Evolutionary conservation across 208 protist species (phyloP).

Genomic region (Naegleria gruberi): DNA sequence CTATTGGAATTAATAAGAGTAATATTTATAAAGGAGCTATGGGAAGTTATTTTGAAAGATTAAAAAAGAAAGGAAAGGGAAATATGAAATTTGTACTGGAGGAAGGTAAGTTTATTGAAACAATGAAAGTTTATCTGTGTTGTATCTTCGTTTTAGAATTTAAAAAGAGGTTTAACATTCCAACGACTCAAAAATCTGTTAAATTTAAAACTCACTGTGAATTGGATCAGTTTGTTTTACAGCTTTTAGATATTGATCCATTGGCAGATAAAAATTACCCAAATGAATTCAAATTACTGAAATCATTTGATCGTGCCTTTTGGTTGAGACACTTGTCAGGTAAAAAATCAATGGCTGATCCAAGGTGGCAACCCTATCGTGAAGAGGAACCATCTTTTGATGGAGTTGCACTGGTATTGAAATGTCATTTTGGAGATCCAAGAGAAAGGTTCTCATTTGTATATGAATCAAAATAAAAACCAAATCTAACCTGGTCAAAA

Average conservation of each 20-base stretch:
- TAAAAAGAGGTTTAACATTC: neutral
- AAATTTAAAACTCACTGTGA: neutral
- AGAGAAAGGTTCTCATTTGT: no score
- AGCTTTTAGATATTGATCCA: neutral
- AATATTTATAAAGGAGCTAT: neutral
- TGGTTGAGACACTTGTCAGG: slow-evolving; percentile 5
- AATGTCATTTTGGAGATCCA: no score
- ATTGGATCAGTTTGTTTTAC: neutral
- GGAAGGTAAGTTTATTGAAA: no score
- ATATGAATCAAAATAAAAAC: no score
- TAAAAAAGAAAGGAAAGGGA: neutral
- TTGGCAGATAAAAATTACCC: neutral
- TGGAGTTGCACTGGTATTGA: no score
- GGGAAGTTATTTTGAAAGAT: neutral
- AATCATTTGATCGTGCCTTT: slow-evolving; percentile 12
- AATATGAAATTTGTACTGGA: neutral
- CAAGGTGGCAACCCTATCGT: no score
- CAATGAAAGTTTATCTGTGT: no score
- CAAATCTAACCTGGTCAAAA: no score
- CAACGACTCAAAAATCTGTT: neutral
- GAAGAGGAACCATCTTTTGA: no score
- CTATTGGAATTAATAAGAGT: neutral
- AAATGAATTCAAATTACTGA: neutral
- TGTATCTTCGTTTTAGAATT: no score
- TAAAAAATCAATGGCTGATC: no score